Evolutionary conservation across 345 rosid species (phyloP), one percentile per base, ranked within the genome.

Genomic region (Cardamine chenopodiifolia): DNA sequence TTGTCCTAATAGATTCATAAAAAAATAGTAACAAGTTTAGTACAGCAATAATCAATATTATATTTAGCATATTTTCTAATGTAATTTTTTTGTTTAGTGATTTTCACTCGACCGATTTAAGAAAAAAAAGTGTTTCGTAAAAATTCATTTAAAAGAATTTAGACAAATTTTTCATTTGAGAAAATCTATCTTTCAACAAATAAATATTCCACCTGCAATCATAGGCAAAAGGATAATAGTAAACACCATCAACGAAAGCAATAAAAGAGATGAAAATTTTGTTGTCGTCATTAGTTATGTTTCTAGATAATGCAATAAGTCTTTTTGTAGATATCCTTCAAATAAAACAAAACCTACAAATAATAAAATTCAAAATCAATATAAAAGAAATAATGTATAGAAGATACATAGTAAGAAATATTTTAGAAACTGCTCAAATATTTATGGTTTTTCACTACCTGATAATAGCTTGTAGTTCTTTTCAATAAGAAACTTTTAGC

Each of bases 1-100:
- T 71, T 71, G 58, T 3, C 68, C 70, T 62, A 53, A 39, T 40
- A 28, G 32, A 9, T 52, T 26, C 70, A 62, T 39, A 52, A 39
- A 62, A 39, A 62, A 54, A 52, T 31, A 62, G 20, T 3, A 52
- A 8, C 40, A 62, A 26, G 1, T 58, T 1, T 6, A 2, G 0
- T n/a, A 70, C 8, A 35, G 12, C 13, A 17, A 25, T 71, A 19
- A 50, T 14, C 29, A 6, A 17, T 49, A 17, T 49, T 23, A 34
- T 19, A 48, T 59, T 31, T 49, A 45, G 44, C n/a, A 23, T 23
- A 4, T 61, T 39, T 1, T 10, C 3, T n/a, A 10, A 14, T 17
- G 0, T 18, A 15, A 5, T 23, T 49, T 14, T 20, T n/a, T 3
- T 26, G 3, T 6, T 12, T 66, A 7, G 0, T 7, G 2, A 49